Evolutionary conservation across 148 eudicot species (phyloP), one percentile per base, ranked within the genome.

Genomic region (Vaccinium darrowii): DNA sequence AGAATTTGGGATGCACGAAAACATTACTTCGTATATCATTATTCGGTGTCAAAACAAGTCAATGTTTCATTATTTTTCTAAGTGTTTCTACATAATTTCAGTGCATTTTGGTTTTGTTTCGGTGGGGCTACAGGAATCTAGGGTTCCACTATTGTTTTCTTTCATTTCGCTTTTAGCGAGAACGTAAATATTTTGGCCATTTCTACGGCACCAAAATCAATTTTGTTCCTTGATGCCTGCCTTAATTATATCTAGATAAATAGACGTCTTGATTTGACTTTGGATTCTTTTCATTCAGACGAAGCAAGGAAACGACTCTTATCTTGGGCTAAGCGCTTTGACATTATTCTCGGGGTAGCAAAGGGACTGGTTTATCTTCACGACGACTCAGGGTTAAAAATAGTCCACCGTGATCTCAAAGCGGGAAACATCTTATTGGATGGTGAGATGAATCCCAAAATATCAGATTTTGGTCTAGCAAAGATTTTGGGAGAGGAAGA

Each of bases 381-480:
- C 5, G 84, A 86, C 15, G 87, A 86, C 69, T 86, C 87, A 1
- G 76, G 87, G 30, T 67, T 76, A 71, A 82, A 57, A 77, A 77
- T 86, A 50, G 81, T 86, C 30, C 87, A 86, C 23, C 77, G 87
- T 0, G 87, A 86, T 86, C 85, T 86, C 3, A 86, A 86, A 82
- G 84, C 87, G 4, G 69, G 85, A 54, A 86, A 86, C 53, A 82
- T 86, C 27, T 77, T 86, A 19, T 67, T 86, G 81, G 87, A 86
- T 25, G 19, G 78, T 52, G 85, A 86, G 71, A 82, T 86, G 87
- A 86, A 19, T 8, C 87, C 87, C 53, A 86, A 86, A 82, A 86
- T 86, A 50, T 82, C 87, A 36, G 87, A 86, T 76, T 86, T 86
- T 27, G 87, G 87, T 16, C 71, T 86, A 10, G 87, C 87, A 50